Base-by-base conservation (phyloP, 805 yeast genomes). In the Yueomyces sinensis region DNA sequence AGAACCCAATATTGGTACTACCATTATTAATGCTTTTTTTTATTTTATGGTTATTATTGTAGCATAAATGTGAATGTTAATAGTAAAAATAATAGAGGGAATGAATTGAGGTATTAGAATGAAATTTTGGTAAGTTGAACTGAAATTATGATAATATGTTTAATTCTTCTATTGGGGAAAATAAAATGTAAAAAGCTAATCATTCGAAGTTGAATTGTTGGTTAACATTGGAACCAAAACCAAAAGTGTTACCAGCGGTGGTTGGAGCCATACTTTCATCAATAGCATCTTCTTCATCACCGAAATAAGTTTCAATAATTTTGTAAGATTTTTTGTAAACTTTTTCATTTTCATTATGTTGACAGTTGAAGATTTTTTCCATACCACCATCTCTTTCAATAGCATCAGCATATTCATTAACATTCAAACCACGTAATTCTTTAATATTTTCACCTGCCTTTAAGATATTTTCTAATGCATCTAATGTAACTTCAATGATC, bases 351-450 rank as follows among this genome's bases (percentile, higher is more conserved):
- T 76, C 82, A 62, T 83, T 86, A 56, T 71, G 74, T 68, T 91
- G 98, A 57, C 94, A 82, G 41, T 82, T 84, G 60, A 81, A 80
- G 49, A 91, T 89, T 66, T 83, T 87, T 59, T 91, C 97, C 76
- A 86, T 80, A 42, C 98, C 98, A 50, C 96, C 97, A 30, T 96
- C 96, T 59, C 89, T 96, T 65, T 91, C 98, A 54, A 91, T 82
- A 63, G 63, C 84, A 42, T 86, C 70, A 19, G 97, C 95, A 55
- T 87, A 80, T 58, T 82, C 83, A 62, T 91, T 91, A 50, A 76
- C 69, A 33, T 68, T 59, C 14, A 76, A 57, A 37, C 80, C 82
- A 39, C 72, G 68, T 36, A 76, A 68, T 52, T 86, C 95, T 61
- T 76, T 82, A 53, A 86, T 95, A 60, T 77, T 63, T 58, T 91